phyloP scores from a whole-genome alignment of 306 rosid genomes.

The Betula pendula region DNA sequence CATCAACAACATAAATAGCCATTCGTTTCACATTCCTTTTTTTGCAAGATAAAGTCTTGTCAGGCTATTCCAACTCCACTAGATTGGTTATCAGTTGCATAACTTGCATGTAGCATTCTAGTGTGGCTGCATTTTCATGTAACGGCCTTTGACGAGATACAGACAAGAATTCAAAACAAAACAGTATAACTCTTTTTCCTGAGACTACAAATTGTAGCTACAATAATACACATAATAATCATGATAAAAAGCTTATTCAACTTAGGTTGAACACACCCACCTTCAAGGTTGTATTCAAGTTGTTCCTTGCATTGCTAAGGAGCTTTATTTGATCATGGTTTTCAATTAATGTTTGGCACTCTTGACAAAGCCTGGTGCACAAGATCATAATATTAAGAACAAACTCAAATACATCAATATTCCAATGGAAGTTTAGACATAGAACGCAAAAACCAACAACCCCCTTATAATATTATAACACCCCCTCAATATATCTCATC shows the following conservation, averaged over 20 bases:
- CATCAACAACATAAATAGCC: not conserved
- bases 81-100: conserved; percentile 21
- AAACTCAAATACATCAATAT: conserved; percentile 21
- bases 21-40: not conserved
- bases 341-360: conserved; percentile 91
- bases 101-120: conserved; percentile 22
- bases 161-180: conserved; percentile 8
- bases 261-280: conserved; percentile 41
- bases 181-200: conserved; percentile 11
- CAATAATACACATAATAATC: conserved; percentile 5
- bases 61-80: not conserved
- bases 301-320: conserved; percentile 97
- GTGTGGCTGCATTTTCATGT: conserved; percentile 17
- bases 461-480: conserved; percentile 22
- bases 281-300: conserved; percentile 91
- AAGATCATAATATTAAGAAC: conserved; percentile 35
- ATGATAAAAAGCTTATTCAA: not conserved
- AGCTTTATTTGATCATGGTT: conserved; percentile 98
- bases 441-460: conserved; percentile 15
- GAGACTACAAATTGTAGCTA: conserved; percentile 10
- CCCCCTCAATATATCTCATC: conserved; percentile 20
- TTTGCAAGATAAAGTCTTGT: not conserved
- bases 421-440: conserved; percentile 5
- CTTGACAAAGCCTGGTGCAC: conserved; percentile 76
- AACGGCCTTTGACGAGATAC: conserved; percentile 19